Conservation (phyloP, 345 rosid genomes). For the Dovyalis caffra region DNA sequence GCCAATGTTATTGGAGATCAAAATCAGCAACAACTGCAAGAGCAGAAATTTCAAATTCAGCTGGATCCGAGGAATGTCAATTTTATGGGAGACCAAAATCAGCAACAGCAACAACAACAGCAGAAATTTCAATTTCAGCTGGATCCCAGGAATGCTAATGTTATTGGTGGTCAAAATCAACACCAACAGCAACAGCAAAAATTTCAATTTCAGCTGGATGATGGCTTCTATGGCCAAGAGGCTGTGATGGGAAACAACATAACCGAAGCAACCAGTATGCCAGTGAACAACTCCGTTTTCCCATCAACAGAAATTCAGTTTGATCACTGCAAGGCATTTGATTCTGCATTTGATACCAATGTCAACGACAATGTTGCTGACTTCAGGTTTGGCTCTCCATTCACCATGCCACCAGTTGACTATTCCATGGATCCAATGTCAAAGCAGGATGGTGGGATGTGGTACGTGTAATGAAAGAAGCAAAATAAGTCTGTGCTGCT, state of each 20-base stretch:
- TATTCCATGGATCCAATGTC: conserved; percentile 22
- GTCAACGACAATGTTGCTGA: conserved; percentile 2
- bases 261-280: conserved; percentile 24
- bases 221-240: conserved; percentile 28
- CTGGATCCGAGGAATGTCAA: background rate
- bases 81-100: background rate
- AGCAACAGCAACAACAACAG: background rate
- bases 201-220: conserved; percentile 33
- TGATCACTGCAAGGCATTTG: conserved; percentile 38
- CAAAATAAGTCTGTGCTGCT: background rate
- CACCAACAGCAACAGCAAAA: conserved; percentile 32
- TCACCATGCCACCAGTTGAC: conserved; percentile 28
- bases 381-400: conserved; percentile 36
- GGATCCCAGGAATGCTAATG: background rate
- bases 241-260: conserved; percentile 28
- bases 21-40: conserved; percentile 11
- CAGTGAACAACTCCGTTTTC: conserved; percentile 26
- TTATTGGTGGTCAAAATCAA: background rate
- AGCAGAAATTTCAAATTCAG: background rate
- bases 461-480: conserved; percentile 26
- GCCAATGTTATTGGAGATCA: conserved; percentile 8
- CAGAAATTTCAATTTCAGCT: background rate
- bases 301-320: conserved; percentile 23
- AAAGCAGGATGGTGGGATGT: conserved; percentile 37
- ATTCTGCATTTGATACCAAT: conserved; percentile 32